Base-by-base conservation (phyloP, 176 grass and related monocot species). In the Oryza glaberrima region DNA sequence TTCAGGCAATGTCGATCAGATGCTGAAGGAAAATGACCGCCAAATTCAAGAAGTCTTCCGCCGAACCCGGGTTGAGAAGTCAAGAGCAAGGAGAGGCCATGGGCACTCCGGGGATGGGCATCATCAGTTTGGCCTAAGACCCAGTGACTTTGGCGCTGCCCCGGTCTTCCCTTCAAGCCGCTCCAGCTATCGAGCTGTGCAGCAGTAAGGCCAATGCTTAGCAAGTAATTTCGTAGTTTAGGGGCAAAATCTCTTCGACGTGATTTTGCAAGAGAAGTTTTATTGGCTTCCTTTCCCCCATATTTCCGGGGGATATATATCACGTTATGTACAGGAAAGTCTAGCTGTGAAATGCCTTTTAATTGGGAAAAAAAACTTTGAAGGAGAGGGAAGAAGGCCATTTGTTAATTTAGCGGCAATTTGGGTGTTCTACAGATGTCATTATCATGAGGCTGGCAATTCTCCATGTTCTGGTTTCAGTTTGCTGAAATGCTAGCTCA, bases 1-100 rank as follows among this genome's bases (percentile, higher is more conserved):
- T 69, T 88, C 96, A 17, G 93, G 91, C 35, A 96, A 94, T 51
- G 94, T 90, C 0, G 97, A 99, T 51, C 86, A 94, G 77, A 99
- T 99, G 88, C 90, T 99, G 85, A 99, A 99, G 90, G 94, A 99
- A 49, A 94, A 99, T 35, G 97, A 99, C 73, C 91, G 94, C 47
- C 94, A 99, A 15, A 99, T 99, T 76, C 91, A 94, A 79, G 88
- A 96, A 79, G 94, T 92, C 12, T 91, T 89, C 84, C 82, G 97
- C 49, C 86, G 91, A 61, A 86, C 97, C 34, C 84, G 97, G 77
- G 85, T 86, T 16, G 88, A 92, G 49, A 99, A 94, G 77, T 94
- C 94, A 13, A 86, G 84, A 79, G 79, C 25, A 41, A 90, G 93
- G 81, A 93, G 85, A 43, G 70, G 88, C 77, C 91, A 93, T 28